Base-by-base conservation (phyloP, 106 monocot genomes). In the Apostasia ramifera region DNA sequence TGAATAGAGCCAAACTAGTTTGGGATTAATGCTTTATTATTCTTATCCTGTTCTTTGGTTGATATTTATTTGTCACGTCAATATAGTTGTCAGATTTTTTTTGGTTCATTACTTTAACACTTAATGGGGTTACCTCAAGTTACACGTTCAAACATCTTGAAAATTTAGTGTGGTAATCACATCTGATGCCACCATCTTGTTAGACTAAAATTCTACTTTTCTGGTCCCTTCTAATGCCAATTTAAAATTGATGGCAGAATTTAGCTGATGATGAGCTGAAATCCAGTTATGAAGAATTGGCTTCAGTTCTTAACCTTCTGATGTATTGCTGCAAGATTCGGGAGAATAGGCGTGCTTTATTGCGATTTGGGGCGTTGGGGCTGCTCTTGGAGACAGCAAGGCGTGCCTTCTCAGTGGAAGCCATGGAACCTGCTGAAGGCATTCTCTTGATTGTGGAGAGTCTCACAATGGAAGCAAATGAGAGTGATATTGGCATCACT, bases 271-370 rank as follows among this genome's bases (percentile, higher is more conserved):
- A 90, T 53, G 90, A 89, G 55, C 67, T 98, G 74, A 87, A 88
- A 75, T 88, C 85, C 1, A 98, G 90, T 73, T 86, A 87, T 74
- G 98, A 98, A 72, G 98, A 98, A 71, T 66, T 93, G 63, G 75
- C 72, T 63, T 85, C 85, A n/a, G 85, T 87, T 38, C 90, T 98
- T 13, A 93, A 90, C 78, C 92, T 98, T 53, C 85, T 98, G 6
- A 85, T 84, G 85, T 90, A 98, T 66, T 98, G 98, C 78, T 98
- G 98, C 67, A 98, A 98, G 82, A 93, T 93, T 58, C 80, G 79
- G 66, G 93, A 98, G 75, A 98, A 98, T 70, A 72, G 93, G 55
- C 73, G 81, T 37, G 89, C 85, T n/a, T 85, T 98, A 8, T 73
- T 98, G 49, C 80, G 57, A 41, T 59, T 85, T 44, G 98, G 98